Evolutionary conservation across 1,139 yeast species (phyloP).

Genomic region (Ogataea hybrid): DNA sequence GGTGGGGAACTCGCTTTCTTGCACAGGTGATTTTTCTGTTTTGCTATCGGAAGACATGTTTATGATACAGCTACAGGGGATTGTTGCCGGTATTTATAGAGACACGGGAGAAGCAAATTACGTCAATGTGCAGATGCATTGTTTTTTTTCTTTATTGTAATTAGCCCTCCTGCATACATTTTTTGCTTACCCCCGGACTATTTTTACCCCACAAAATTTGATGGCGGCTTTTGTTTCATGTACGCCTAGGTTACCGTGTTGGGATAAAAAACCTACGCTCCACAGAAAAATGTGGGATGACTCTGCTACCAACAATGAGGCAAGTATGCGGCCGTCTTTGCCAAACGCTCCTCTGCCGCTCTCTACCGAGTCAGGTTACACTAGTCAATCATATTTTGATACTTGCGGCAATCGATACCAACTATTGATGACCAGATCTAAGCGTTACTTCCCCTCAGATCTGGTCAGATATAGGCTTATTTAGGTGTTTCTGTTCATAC

Average conservation of each 20-base stretch:
- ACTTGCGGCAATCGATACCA: background rate
- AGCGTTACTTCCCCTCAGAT: background rate
- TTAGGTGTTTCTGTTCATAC: conserved; percentile 30
- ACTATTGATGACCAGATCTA: background rate
- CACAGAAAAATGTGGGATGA: background rate
- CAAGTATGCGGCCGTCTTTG: no score
- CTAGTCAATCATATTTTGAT: no score
- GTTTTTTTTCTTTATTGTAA: no score
- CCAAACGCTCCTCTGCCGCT: no score
- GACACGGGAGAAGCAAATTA: background rate
- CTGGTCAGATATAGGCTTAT: background rate
- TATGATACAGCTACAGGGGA: background rate
- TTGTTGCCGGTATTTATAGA: background rate
- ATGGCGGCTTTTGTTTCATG: background rate
- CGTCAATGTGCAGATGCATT: background rate
- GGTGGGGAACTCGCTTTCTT: conserved; percentile 2
- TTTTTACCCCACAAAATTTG: background rate
- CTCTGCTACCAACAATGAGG: no score
- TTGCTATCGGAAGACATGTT: background rate
- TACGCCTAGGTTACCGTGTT: background rate
- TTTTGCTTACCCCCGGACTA: background rate
- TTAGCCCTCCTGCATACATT: background rate
- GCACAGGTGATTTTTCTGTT: background rate
- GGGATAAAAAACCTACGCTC: background rate
- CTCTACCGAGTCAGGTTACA: no score